Evolutionary conservation across 495 filamentous ascomycete species (phyloP), one percentile per base, ranked within the genome.

Genomic region (Filosporella fistucella): DNA sequence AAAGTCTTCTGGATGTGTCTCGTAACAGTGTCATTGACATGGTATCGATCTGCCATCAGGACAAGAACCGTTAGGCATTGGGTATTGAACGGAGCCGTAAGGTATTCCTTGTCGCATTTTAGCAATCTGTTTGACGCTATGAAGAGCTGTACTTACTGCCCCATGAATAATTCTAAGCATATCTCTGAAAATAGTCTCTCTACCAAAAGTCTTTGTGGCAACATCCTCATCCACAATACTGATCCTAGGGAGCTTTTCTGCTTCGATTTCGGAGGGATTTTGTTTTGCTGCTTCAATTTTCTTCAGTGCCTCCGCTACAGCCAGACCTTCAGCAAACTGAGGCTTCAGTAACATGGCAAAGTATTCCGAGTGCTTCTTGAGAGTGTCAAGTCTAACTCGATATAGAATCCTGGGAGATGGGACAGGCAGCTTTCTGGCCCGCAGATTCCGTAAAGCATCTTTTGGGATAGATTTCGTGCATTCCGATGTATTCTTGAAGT

Each of bases 1-100:
- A 59, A 41, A 17, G 12, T 43, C 22, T 51, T 52, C 65, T 67
- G 66, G 2, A 84, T 49, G 51, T 72, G 77, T 32, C 57, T 63
- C 1, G 68, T 58, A 4, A 85, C 64, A 2, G 62, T 54, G 28
- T 68, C 41, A 2, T 74, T 46, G 49, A 74, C 77, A 53, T 79
- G 75, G 56, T 85, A 84, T 29, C 80, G 70, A 56, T 88, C 84
- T 1, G 81, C 82, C 21, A 86, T 66, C n/a, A 86, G 67, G 12
- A 77, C 74, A 20, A 88, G 63, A n/a, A 80, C 74, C 9, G 80
- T 75, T 7, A 86, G 61, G 42, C 77, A 76, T 6, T 66, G 55
- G 51, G 85, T 67, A 10, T 74, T 64, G 24, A 55, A 38, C 5
- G 48, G 45, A 22, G 45, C 40, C 5, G 52, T 53, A 16, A 47